Evolutionary conservation across 2,329 filamentous ascomycete genomes (phyloP).

Genomic region (Zarea fungicola): DNA sequence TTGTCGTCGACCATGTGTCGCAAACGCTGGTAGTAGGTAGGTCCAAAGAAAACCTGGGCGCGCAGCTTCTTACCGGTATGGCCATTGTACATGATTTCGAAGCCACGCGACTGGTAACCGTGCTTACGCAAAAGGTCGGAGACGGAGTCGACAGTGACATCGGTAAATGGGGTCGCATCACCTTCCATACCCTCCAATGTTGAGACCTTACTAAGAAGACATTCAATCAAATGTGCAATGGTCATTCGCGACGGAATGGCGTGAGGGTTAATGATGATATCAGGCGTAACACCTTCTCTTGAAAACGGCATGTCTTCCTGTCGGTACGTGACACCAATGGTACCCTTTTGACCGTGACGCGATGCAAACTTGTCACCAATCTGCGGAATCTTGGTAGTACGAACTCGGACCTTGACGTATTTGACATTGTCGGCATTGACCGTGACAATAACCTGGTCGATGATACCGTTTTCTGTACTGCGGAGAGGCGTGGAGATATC

Average conservation of each 20-base stretch:
- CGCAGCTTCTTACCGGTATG: constrained; percentile 92
- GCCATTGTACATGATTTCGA: constrained; percentile 98
- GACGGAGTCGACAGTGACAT: constrained; percentile 92
- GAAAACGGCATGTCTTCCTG: constrained; percentile 99
- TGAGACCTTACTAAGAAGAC: constrained; percentile 92
- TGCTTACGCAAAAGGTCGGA: constrained; percentile 80
- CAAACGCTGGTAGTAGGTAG: constrained; percentile 97
- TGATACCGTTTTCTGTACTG: constrained; percentile 93
- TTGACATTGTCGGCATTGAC: constrained; percentile 92
- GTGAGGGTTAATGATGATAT: constrained; percentile 98
- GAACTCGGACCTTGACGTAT: constrained; percentile 95
- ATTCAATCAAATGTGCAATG: constrained; percentile 99
- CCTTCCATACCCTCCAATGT: constrained; percentile 92
- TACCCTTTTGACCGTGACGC: constrained; percentile 98
- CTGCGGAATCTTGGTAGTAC: constrained; percentile 96
- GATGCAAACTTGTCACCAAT: constrained; percentile 99
- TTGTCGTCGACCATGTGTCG: constrained; percentile 99
- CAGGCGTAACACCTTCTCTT: constrained; percentile 81
- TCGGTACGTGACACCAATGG: constrained; percentile 95
- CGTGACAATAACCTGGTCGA: constrained; percentile 88
- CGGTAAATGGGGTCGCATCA: constrained; percentile 95
- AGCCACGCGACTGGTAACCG: constrained; percentile 94
- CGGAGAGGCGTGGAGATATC: constrained; percentile 93
- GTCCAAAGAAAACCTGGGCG: constrained; percentile 92
- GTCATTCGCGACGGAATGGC: constrained; percentile 99